Evolutionary conservation across 169 alveolate genomes (phyloP).

Genomic region (Eimeria necatrix): DNA sequence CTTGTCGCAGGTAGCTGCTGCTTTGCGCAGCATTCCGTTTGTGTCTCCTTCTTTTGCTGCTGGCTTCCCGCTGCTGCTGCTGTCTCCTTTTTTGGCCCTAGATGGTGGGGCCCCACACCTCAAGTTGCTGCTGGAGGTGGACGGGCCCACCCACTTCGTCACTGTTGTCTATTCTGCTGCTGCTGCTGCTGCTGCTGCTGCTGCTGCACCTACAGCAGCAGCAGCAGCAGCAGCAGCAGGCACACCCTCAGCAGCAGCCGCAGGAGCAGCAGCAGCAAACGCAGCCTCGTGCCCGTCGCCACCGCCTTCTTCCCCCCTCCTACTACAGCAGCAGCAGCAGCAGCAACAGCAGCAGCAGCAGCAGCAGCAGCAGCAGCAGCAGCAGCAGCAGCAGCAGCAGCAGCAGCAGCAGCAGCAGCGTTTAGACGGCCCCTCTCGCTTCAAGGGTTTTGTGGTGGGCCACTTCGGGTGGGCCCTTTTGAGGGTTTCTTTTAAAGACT

Average conservation of each 20-base stretch:
- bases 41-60: not conserved
- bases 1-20: too few relatives aligned
- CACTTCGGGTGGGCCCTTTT: not conserved
- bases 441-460: not conserved
- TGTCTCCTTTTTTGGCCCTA: not conserved
- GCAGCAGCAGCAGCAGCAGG: not conserved
- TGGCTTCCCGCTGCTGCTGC: not conserved
- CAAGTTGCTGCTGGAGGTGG: not conserved
- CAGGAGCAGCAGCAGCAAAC: not conserved
- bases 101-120: not conserved
- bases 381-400: too few relatives aligned
- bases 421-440: not conserved
- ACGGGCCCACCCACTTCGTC: constrained; percentile 1
- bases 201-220: not conserved
- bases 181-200: not conserved
- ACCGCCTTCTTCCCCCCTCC: not conserved
- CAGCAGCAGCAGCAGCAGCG: too few relatives aligned
- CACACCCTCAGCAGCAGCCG: not conserved
- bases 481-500: not conserved
- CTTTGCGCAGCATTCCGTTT: too few relatives aligned
- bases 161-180: not conserved
- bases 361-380: too few relatives aligned
- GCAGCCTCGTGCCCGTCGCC: not conserved
- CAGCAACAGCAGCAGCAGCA: too few relatives aligned
- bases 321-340: too few relatives aligned